Conservation (phyloP, 140 eudicot species). For the Bidens hawaiensis region DNA sequence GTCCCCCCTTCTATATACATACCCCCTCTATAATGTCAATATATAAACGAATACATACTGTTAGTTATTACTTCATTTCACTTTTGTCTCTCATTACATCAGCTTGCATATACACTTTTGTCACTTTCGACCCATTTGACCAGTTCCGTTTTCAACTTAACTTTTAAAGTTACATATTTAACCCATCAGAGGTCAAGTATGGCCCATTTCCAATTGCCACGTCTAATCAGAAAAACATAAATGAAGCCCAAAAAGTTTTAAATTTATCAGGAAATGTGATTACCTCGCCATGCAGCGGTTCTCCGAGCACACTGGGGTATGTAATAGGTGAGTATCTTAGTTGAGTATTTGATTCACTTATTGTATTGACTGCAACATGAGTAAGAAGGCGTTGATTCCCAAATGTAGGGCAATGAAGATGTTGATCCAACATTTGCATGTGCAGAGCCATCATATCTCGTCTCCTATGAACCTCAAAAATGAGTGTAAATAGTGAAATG, state of each 20-base stretch:
- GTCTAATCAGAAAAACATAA: conserved; percentile 3
- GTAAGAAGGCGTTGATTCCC: conserved; percentile 71
- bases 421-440: conserved; percentile 86
- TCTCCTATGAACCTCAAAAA: conserved; percentile 73
- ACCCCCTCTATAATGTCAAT: too few relatives aligned
- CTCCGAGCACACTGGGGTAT: conserved; percentile 84
- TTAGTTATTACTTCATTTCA: too few relatives aligned
- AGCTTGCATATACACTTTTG: not conserved
- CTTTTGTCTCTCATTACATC: not conserved
- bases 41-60: too few relatives aligned
- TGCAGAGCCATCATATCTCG: conserved; percentile 81
- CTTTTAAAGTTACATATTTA: not conserved
- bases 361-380: conserved; percentile 42
- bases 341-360: conserved; percentile 51
- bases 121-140: conserved; percentile 1
- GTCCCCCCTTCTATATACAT: too few relatives aligned
- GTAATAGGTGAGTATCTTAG: conserved; percentile 84
- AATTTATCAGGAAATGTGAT: conserved; percentile 17
- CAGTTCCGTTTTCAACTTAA: not conserved
- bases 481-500: conserved; percentile 64
- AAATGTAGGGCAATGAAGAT: conserved; percentile 83
- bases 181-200: not conserved
- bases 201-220: not conserved
- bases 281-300: conserved; percentile 94
- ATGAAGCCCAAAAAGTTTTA: not conserved